Evolutionary conservation across 495 filamentous ascomycete species (phyloP).

Genomic region (Lasiosphaeria miniovina): DNA sequence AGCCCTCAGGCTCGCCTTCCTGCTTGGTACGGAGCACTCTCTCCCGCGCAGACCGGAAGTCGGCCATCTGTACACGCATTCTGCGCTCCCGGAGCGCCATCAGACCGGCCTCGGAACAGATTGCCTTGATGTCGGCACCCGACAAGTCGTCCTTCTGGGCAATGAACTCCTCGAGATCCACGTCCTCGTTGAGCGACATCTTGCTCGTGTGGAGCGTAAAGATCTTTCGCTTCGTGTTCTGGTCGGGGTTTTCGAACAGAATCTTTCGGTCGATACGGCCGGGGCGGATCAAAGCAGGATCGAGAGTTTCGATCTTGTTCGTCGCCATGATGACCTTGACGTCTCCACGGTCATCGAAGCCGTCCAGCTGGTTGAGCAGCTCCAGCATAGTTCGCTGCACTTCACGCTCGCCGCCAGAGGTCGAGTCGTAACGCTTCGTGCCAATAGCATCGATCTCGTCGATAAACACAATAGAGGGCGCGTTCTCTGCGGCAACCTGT

Average conservation of each 20-base stretch:
- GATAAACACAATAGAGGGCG: constrained; percentile 97
- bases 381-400: constrained; percentile 99
- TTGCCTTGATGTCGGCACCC: constrained; percentile 97
- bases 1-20: constrained; percentile 94
- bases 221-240: constrained; percentile 99
- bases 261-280: constrained; percentile 99
- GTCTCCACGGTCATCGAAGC: constrained; percentile 97
- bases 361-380: constrained; percentile 95
- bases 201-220: constrained; percentile 99
- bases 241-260: constrained; percentile 97
- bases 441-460: constrained; percentile 99
- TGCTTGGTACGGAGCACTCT: constrained; percentile 98
- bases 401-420: constrained; percentile 94
- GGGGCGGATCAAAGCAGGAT: constrained; percentile 93
- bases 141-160: constrained; percentile 97
- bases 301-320: constrained; percentile 98
- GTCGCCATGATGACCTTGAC: constrained; percentile 99
- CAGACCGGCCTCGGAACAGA: constrained; percentile 94
- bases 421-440: constrained; percentile 97
- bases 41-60: constrained; percentile 90
- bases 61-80: constrained; percentile 98
- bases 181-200: constrained; percentile 93
- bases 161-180: constrained; percentile 98
- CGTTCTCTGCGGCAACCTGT: constrained; percentile 87
- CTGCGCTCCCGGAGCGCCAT: constrained; percentile 92